phyloP scores from a whole-genome alignment of 352 stramenopile species.

The Halophytophthora batemanensis region DNA sequence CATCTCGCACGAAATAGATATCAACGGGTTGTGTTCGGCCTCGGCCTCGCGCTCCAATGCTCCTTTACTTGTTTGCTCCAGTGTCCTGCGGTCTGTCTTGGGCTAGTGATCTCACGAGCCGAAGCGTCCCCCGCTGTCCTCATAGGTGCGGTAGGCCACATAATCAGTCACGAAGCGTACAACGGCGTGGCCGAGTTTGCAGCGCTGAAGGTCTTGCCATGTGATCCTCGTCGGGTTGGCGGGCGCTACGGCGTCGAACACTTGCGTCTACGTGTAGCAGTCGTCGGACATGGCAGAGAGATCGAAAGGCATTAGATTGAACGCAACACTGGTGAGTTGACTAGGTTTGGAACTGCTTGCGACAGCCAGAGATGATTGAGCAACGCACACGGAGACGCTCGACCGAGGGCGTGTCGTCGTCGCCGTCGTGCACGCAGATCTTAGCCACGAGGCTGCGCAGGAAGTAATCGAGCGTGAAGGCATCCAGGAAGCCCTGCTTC shows the following conservation, averaged over 20 bases:
- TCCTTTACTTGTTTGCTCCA: neutral
- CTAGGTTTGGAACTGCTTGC: too few relatives aligned
- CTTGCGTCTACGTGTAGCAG: slow-evolving; percentile 53
- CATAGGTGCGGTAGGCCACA: slow-evolving; percentile 50
- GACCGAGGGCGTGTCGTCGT: slow-evolving; percentile 23
- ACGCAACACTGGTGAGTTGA: too few relatives aligned
- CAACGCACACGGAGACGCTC: slow-evolving; percentile 34
- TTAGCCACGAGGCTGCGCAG: slow-evolving; percentile 54
- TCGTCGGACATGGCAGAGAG: neutral
- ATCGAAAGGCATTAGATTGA: neutral
- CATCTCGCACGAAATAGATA: slow-evolving; percentile 29
- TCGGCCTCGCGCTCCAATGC: too few relatives aligned
- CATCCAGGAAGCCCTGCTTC: slow-evolving; percentile 60
- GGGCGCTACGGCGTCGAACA: slow-evolving; percentile 59
- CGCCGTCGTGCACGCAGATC: slow-evolving; percentile 24
- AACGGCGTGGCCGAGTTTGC: slow-evolving; percentile 46
- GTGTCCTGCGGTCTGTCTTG: slow-evolving; percentile 1
- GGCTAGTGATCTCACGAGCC: neutral
- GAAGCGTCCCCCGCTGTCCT: slow-evolving; percentile 48
- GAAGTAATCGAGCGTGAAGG: slow-evolving; percentile 62
- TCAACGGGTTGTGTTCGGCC: slow-evolving; percentile 17
- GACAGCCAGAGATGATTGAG: too few relatives aligned
- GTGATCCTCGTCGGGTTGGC: slow-evolving; percentile 40
- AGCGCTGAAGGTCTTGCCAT: slow-evolving; percentile 54
- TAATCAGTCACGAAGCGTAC: slow-evolving; percentile 59